Evolutionary conservation across 495 filamentous ascomycete genomes (phyloP).

Genomic region (Penicillium chermesinum): DNA sequence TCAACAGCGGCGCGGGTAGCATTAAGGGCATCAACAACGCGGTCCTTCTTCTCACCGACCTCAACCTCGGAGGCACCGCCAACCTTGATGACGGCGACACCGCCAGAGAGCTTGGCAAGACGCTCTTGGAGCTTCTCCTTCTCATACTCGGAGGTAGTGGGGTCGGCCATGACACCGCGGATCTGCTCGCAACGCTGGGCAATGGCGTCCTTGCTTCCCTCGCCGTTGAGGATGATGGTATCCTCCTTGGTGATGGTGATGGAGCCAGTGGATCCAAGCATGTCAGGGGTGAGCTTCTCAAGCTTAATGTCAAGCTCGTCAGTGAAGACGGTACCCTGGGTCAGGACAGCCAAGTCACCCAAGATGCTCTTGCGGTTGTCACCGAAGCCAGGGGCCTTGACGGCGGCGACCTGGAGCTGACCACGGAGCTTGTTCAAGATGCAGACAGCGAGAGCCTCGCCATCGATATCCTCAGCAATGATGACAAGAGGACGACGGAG

Average conservation of each 20-base stretch:
- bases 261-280: constrained; percentile 93
- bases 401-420: constrained; percentile 95
- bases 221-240: constrained; percentile 97
- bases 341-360: constrained; percentile 89
- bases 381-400: constrained; percentile 98
- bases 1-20: constrained; percentile 97
- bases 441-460: constrained; percentile 96
- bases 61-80: constrained; percentile 97
- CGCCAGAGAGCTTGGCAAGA: constrained; percentile 97
- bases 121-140: constrained; percentile 99
- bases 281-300: constrained; percentile 91
- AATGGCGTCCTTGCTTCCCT: constrained; percentile 91
- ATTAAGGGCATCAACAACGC: constrained; percentile 96
- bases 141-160: constrained; percentile 94
- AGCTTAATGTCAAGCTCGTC: constrained; percentile 98
- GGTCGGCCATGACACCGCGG: constrained; percentile 91
- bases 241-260: constrained; percentile 99
- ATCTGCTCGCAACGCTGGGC: constrained; percentile 98
- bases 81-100: constrained; percentile 99
- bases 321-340: constrained; percentile 95
- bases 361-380: constrained; percentile 99
- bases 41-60: constrained; percentile 99
- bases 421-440: constrained; percentile 99
- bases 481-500: constrained; percentile 93
- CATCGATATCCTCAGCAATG: constrained; percentile 98